These are phyloP conservation scores for Mortierella antarctica DNA, from an alignment of 192 early-diverging fungal genomes.

Conservation along the genomic window DNA sequence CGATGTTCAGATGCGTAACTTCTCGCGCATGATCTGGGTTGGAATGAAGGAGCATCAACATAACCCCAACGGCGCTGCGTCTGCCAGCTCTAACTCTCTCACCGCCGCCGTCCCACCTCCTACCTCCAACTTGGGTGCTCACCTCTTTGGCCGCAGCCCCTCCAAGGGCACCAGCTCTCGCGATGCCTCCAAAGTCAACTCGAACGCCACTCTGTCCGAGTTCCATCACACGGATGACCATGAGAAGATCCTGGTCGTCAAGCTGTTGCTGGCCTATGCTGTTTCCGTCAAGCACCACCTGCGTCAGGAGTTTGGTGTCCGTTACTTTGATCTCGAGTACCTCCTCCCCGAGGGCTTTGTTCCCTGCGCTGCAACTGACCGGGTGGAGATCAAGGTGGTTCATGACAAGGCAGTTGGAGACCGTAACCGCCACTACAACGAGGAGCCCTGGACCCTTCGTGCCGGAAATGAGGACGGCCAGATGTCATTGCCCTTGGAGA, in stretches of 20 bases:
- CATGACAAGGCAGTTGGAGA: constrained; percentile 32
- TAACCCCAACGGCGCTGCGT: too few species aligned
- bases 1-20: constrained; percentile 53
- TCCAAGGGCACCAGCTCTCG: background rate
- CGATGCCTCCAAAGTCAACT: constrained; percentile 3
- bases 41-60: constrained; percentile 44
- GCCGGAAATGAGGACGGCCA: constrained; percentile 45
- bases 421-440: constrained; percentile 42
- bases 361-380: constrained; percentile 38
- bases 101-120: constrained; percentile 7
- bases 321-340: constrained; percentile 62
- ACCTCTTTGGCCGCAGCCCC: constrained; percentile 33
- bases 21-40: constrained; percentile 55
- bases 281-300: constrained; percentile 62
- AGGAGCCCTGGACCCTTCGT: constrained; percentile 32
- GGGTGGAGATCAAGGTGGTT: constrained; percentile 28
- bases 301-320: constrained; percentile 63
- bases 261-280: constrained; percentile 57
- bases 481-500: constrained; percentile 54
- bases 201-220: constrained; percentile 21
- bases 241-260: constrained; percentile 59
- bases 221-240: constrained; percentile 32
- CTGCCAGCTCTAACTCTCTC: constrained; percentile 10
- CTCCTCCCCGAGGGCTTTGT: constrained; percentile 58
- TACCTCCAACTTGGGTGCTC: constrained; percentile 4